Percentiles rank a stretch among this genome's conserved stretches.
These are phyloP conservation scores for Suillus subaureus DNA, from an alignment of 768 basidiomycete genomes.

Conservation along the genomic window DNA sequence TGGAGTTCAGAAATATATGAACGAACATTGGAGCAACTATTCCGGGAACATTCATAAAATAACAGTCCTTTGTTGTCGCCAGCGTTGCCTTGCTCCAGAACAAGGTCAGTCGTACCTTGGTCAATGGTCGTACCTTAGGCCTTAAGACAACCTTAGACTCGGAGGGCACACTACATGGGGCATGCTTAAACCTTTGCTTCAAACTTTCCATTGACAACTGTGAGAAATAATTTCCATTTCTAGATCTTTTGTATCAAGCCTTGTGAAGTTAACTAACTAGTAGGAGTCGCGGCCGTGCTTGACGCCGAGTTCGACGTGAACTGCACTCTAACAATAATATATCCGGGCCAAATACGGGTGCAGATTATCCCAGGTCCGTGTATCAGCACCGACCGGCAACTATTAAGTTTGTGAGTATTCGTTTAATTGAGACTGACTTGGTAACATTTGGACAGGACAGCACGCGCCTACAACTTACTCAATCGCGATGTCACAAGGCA, in stretches of 20 bases:
- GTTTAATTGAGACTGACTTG: conserved; percentile 19
- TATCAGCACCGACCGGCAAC: conserved; percentile 73
- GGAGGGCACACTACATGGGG: not conserved
- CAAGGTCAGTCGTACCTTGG: not conserved
- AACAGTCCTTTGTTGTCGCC: not conserved
- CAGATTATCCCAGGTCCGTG: conserved; percentile 31
- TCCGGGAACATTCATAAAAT: not conserved
- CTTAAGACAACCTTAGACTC: not conserved
- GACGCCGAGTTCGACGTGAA: conserved; percentile 45
- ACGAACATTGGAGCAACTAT: conserved; percentile 3
- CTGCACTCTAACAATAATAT: conserved; percentile 65
- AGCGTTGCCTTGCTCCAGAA: not conserved
- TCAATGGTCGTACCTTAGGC: not conserved
- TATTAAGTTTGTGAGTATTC: conserved; percentile 75
- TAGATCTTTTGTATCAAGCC: not conserved
- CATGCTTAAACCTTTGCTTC: not conserved
- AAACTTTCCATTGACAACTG: not conserved
- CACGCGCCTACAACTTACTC: conserved; percentile 63
- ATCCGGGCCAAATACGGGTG: conserved; percentile 40
- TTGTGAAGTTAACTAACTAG: not conserved
- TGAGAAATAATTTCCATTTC: not conserved
- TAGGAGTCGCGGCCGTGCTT: conserved; percentile 21
- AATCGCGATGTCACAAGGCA: conserved; percentile 45
- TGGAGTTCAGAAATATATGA: not conserved
- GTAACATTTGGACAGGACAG: conserved; percentile 78